Evolutionary conservation across 306 rosid genomes (phyloP).

Genomic region (Senna siamea): DNA sequence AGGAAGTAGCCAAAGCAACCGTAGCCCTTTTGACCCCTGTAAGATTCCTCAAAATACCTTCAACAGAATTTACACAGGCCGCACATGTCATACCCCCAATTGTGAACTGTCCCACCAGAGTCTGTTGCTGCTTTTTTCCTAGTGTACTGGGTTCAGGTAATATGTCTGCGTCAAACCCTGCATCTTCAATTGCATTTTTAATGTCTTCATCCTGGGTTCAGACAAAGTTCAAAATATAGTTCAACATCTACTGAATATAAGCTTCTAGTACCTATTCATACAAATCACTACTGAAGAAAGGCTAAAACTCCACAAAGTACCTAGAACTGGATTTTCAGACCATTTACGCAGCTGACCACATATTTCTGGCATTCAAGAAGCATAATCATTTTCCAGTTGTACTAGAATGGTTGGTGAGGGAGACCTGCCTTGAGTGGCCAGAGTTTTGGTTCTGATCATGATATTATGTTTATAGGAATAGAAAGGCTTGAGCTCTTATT

Average conservation of each 20-base stretch:
- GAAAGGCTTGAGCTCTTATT: no score
- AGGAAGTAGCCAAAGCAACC: constrained; percentile 91
- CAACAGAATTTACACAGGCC: constrained; percentile 97
- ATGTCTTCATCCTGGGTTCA: constrained; percentile 77
- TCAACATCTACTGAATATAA: constrained; percentile 33
- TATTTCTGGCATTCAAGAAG: constrained; percentile 28
- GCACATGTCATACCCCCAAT: constrained; percentile 99
- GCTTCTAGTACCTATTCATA: constrained; percentile 18
- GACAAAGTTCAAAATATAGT: constrained; percentile 34
- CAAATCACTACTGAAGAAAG: constrained; percentile 17
- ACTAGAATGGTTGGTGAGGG: constrained; percentile 28
- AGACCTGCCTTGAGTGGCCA: constrained; percentile 7
- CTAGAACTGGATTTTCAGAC: not conserved
- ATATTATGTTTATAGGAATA: constrained; percentile 1
- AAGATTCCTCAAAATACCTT: constrained; percentile 75
- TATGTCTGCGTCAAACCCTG: constrained; percentile 95
- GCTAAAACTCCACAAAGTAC: not conserved
- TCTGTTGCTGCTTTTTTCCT: constrained; percentile 63
- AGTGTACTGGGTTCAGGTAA: constrained; percentile 68
- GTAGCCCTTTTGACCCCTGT: constrained; percentile 90
- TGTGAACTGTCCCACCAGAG: constrained; percentile 81
- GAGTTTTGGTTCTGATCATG: constrained; percentile 6
- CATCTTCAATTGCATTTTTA: constrained; percentile 91
- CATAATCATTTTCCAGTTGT: constrained; percentile 7
- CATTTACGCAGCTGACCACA: constrained; percentile 3